These are phyloP conservation scores for Deakozyma indianensis DNA, from an alignment of 805 yeast genomes.

Conservation along the genomic window DNA sequence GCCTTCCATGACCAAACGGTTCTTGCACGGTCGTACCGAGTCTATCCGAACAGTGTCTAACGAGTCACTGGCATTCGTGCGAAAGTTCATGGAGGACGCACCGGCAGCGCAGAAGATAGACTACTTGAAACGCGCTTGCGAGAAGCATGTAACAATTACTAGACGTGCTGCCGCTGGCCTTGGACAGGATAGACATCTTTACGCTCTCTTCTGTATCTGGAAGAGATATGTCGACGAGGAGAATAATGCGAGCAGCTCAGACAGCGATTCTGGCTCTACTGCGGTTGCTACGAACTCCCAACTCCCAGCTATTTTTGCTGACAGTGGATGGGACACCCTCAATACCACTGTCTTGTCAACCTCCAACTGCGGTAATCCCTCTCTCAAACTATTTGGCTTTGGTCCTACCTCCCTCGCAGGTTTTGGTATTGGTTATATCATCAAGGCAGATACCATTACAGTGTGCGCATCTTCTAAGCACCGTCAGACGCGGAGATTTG, in stretches of 20 bases:
- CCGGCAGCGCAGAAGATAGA: conserved; percentile 45
- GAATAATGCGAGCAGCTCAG: conserved; percentile 10
- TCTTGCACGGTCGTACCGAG: conserved; percentile 84
- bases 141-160: conserved; percentile 52
- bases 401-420: conserved; percentile 88
- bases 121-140: conserved; percentile 53
- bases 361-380: conserved; percentile 86
- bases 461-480: conserved; percentile 78
- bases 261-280: conserved; percentile 9
- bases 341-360: conserved; percentile 72
- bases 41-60: conserved; percentile 75
- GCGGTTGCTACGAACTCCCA: conserved; percentile 14
- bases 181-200: conserved; percentile 88
- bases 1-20: conserved; percentile 89
- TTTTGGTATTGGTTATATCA: conserved; percentile 84
- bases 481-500: conserved; percentile 70
- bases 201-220: conserved; percentile 82
- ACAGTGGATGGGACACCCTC: conserved; percentile 75
- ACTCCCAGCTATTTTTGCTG: conserved; percentile 42
- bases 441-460: conserved; percentile 64
- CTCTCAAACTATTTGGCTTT: conserved; percentile 74
- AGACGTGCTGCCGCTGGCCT: conserved; percentile 56
- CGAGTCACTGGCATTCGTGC: conserved; percentile 68
- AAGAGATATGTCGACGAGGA: conserved; percentile 26
- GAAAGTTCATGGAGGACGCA: conserved; percentile 65